These are phyloP conservation scores for Scleroderma citrinum DNA, from an alignment of 768 basidiomycete genomes.

Conservation along the genomic window DNA sequence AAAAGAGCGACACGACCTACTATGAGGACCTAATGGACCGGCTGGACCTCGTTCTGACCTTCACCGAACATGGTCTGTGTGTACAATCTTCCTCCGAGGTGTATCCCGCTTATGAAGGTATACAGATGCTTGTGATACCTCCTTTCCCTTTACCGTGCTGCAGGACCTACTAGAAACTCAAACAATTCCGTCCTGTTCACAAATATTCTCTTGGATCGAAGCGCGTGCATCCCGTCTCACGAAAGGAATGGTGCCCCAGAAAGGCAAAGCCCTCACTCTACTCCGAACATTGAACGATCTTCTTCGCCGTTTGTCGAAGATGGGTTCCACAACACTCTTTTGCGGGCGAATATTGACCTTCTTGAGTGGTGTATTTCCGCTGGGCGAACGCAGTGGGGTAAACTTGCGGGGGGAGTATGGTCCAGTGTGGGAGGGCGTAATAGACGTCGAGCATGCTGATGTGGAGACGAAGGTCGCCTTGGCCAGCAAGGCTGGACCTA, in stretches of 20 bases:
- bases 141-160: slow-evolving; percentile 66
- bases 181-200: slow-evolving; percentile 79
- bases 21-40: slow-evolving; percentile 54
- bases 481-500: slow-evolving; percentile 27
- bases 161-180: slow-evolving; percentile 83
- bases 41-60: slow-evolving; percentile 69
- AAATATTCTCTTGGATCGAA: slow-evolving; percentile 88
- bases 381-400: slow-evolving; percentile 87
- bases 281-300: slow-evolving; percentile 85
- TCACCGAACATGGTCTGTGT: slow-evolving; percentile 68
- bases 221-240: slow-evolving; percentile 63
- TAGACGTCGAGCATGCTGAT: slow-evolving; percentile 32
- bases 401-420: slow-evolving; percentile 88
- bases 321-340: slow-evolving; percentile 78
- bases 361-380: slow-evolving; percentile 76
- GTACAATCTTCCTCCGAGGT: neutral
- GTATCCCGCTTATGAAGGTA: slow-evolving; percentile 2
- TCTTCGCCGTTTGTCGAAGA: slow-evolving; percentile 80
- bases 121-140: slow-evolving; percentile 71
- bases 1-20: slow-evolving; percentile 47
- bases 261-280: slow-evolving; percentile 82
- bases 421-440: slow-evolving; percentile 67
- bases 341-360: slow-evolving; percentile 88
- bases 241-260: slow-evolving; percentile 74
- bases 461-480: slow-evolving; percentile 27